Percentiles rank a stretch among this genome's conserved stretches.
Conservation (phyloP, 805 yeast species). For the Saturnispora hagleri region DNA sequence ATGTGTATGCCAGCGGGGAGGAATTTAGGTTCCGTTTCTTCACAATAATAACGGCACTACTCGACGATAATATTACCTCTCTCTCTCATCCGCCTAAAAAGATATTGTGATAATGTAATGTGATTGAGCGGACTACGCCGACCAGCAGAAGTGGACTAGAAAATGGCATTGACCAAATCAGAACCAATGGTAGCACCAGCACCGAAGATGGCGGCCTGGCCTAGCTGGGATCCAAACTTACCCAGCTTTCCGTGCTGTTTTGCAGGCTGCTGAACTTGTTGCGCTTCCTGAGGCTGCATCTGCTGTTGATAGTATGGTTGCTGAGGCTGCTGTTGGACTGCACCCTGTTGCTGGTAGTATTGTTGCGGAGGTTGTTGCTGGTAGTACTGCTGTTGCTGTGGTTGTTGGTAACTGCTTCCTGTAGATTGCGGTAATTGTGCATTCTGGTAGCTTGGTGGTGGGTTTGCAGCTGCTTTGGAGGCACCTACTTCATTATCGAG, state of each 20-base stretch:
- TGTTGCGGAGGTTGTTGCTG: conserved; percentile 8
- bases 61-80: background rate
- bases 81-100: background rate
- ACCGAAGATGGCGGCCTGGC: conserved; percentile 94
- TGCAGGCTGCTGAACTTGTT: conserved; percentile 14
- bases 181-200: conserved; percentile 96
- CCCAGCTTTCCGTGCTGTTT: conserved; percentile 23
- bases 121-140: background rate
- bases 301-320: conserved; percentile 16
- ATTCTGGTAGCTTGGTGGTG: background rate
- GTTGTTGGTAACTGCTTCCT: conserved; percentile 4
- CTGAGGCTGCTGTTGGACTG: conserved; percentile 4
- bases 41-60: background rate
- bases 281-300: conserved; percentile 9
- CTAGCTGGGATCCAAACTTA: conserved; percentile 76
- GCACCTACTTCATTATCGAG: background rate
- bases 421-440: background rate
- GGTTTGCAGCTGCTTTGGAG: conserved; percentile 11
- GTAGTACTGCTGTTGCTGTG: conserved; percentile 10
- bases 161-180: conserved; percentile 54
- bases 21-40: background rate
- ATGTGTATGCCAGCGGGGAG: background rate
- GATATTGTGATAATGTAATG: background rate
- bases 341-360: conserved; percentile 4
- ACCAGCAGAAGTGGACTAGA: conserved; percentile 5